Conservation (phyloP, 179 eudicot species). For the Heliamphora pulchella region DNA sequence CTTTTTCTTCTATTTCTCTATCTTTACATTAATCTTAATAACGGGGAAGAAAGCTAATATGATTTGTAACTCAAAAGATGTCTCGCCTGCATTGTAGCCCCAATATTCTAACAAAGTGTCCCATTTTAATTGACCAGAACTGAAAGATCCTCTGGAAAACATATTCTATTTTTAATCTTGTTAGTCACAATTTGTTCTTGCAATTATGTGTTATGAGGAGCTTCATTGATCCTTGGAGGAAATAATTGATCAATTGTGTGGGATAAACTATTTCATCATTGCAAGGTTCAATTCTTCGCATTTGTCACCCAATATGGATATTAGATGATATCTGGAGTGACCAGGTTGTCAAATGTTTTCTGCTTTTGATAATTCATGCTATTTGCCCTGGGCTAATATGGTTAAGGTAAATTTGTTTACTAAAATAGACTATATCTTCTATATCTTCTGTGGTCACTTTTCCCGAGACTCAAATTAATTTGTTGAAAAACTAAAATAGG, state of each 20-base stretch:
- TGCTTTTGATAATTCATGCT: slow-evolving; percentile 10
- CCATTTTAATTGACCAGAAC: slow-evolving; percentile 3
- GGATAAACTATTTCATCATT: background rate
- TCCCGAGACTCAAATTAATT: background rate
- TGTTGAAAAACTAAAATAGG: background rate
- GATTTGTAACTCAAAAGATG: background rate
- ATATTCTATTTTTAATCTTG: background rate
- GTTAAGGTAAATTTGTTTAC: background rate
- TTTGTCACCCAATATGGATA: background rate
- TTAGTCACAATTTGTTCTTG: background rate
- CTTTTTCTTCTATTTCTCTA: too few relatives aligned
- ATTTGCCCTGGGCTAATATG: background rate
- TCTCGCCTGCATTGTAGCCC: background rate
- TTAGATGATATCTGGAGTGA: slow-evolving; percentile 5
- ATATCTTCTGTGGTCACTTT: background rate
- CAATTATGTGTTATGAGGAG: slow-evolving; percentile 3
- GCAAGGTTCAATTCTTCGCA: background rate
- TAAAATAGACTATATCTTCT: background rate
- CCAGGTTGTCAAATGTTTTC: background rate
- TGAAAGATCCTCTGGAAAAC: background rate
- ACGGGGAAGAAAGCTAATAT: background rate
- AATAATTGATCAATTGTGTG: background rate
- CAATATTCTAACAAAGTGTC: background rate
- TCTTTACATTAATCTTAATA: too few relatives aligned
- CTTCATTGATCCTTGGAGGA: background rate